Conservation (phyloP, 192 early-diverging fungal genomes). For the Coemansia sp. region DNA sequence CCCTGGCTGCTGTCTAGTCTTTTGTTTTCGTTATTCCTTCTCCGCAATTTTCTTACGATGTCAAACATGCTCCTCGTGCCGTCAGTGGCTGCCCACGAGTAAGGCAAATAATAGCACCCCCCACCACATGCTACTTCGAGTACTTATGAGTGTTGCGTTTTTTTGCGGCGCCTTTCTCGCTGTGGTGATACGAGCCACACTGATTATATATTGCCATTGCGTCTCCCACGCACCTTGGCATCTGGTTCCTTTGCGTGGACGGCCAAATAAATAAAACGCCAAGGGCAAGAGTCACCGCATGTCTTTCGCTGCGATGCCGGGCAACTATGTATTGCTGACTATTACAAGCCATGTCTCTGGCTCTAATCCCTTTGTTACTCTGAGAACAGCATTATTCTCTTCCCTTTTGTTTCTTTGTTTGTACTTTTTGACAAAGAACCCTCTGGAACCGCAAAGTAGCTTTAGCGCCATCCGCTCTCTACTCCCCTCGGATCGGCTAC, state of each 20-base stretch:
- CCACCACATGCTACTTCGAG: background rate
- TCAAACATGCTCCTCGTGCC: background rate
- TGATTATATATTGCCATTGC: background rate
- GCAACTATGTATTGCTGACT: no score
- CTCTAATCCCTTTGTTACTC: background rate
- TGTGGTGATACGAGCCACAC: background rate
- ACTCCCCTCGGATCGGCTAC: background rate
- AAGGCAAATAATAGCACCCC: background rate
- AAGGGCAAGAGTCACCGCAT: no score
- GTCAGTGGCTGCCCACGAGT: background rate
- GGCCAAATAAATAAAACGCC: no score
- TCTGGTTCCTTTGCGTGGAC: background rate
- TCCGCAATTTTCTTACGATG: background rate
- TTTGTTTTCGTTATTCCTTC: background rate
- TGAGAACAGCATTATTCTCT: background rate
- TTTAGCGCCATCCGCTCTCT: constrained; percentile 1
- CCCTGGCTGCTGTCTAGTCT: background rate
- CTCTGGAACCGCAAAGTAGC: background rate
- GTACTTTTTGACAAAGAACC: background rate
- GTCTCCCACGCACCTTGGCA: background rate
- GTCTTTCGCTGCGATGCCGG: no score
- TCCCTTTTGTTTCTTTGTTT: background rate
- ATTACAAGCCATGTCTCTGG: background rate
- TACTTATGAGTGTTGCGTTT: background rate
- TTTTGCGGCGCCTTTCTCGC: background rate